These are phyloP conservation scores for Scedosporium aurantiacum DNA, from an alignment of 2,329 filamentous ascomycete genomes.

Conservation along the genomic window DNA sequence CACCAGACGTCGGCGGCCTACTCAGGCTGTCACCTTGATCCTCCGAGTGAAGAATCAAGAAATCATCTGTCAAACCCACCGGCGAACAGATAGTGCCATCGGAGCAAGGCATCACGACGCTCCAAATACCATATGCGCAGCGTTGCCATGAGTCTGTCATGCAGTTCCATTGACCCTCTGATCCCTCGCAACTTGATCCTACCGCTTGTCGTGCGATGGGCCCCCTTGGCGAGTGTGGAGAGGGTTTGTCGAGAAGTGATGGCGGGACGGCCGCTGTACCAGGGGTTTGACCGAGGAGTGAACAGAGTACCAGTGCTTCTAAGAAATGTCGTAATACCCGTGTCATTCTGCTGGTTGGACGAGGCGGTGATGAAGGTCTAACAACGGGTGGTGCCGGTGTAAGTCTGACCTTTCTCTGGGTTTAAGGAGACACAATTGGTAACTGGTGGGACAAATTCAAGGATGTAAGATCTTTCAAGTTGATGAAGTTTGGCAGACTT, in stretches of 20 bases:
- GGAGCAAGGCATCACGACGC: conserved; percentile 28
- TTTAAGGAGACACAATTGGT: too few species aligned
- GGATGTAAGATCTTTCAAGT: too few species aligned
- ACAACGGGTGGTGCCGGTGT: too few species aligned
- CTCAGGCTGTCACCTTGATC: background rate
- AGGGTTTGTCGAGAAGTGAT: background rate
- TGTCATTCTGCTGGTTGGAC: too few species aligned
- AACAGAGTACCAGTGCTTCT: background rate
- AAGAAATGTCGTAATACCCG: too few species aligned
- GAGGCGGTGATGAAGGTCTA: too few species aligned
- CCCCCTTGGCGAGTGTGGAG: conserved; percentile 15
- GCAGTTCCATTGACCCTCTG: conserved; percentile 45
- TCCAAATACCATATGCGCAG: conserved; percentile 37
- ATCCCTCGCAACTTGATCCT: conserved; percentile 23
- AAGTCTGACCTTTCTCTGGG: too few species aligned
- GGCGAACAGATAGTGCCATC: conserved; percentile 35
- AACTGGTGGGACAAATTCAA: too few species aligned
- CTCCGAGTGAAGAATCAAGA: conserved; percentile 21
- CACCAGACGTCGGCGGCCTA: background rate
- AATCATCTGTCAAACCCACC: conserved; percentile 27
- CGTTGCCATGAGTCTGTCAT: conserved; percentile 37
- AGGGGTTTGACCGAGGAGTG: background rate
- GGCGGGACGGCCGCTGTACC: background rate
- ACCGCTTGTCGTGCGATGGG: conserved; percentile 14
- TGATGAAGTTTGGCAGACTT: too few species aligned